phyloP scores from a whole-genome alignment of 2,329 filamentous ascomycete genomes.

The Colletotrichum endophyticum region DNA sequence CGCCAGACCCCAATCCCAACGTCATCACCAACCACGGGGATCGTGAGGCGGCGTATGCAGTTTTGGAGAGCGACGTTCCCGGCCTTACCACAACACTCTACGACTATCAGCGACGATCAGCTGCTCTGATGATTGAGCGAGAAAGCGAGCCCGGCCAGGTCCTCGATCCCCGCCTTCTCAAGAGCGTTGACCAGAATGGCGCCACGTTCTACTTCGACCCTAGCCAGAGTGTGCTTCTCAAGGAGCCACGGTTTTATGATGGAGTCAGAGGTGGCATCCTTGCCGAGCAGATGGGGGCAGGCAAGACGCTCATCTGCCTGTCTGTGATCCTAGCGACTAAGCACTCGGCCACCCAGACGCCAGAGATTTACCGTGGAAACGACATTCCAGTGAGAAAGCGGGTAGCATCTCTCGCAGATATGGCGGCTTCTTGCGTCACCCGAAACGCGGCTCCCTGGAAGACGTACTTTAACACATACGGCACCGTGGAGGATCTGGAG shows the following conservation, averaged over 20 bases:
- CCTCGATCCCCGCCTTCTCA: slow-evolving; percentile 76
- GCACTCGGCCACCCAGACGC: slow-evolving; percentile 68
- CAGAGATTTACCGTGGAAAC: slow-evolving; percentile 60
- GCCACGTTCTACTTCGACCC: slow-evolving; percentile 73
- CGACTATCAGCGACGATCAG: slow-evolving; percentile 80
- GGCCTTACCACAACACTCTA: slow-evolving; percentile 67
- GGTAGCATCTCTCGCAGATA: slow-evolving; percentile 72
- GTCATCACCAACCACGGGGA: slow-evolving; percentile 54
- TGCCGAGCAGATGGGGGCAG: slow-evolving; percentile 80
- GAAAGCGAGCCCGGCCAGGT: slow-evolving; percentile 69
- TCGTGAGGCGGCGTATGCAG: slow-evolving; percentile 56
- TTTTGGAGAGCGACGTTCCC: slow-evolving; percentile 57
- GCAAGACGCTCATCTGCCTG: slow-evolving; percentile 89
- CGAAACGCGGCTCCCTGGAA: slow-evolving; percentile 75
- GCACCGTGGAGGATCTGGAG: slow-evolving; percentile 49
- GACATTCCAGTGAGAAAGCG: slow-evolving; percentile 42
- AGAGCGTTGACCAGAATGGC: slow-evolving; percentile 64
- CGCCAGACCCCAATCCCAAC: slow-evolving; percentile 63
- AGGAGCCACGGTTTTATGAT: slow-evolving; percentile 76
- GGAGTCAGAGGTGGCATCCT: slow-evolving; percentile 77
- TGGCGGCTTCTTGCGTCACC: slow-evolving; percentile 75
- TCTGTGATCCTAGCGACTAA: slow-evolving; percentile 78
- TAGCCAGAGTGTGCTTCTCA: slow-evolving; percentile 64
- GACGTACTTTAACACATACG: slow-evolving; percentile 60
- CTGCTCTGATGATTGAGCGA: slow-evolving; percentile 82